Conservation (phyloP, 441 rosid genomes). For the Corymbia citriodora region DNA sequence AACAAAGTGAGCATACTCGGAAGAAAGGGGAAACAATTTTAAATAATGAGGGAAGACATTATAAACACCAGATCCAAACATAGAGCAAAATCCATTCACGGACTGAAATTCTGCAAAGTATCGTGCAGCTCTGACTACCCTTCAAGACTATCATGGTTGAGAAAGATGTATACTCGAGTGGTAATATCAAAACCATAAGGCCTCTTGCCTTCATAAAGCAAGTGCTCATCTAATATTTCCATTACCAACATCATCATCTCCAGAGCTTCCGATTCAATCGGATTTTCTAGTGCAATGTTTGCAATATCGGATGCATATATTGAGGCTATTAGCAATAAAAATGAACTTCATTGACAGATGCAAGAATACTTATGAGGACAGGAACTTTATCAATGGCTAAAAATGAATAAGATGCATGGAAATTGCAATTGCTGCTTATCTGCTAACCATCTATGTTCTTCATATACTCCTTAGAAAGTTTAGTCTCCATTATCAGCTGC, state of each 20-base stretch:
- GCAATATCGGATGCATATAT: neutral
- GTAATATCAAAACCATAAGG: neutral
- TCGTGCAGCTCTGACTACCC: neutral
- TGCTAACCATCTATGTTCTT: constrained; percentile 67
- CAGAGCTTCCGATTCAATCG: neutral
- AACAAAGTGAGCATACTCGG: neutral
- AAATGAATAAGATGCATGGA: neutral
- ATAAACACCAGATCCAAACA: neutral
- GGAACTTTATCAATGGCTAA: neutral
- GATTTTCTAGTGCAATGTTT: neutral
- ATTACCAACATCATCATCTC: neutral
- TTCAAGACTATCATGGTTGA: neutral
- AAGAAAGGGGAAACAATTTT: neutral
- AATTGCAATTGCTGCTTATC: neutral
- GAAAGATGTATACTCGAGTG: neutral
- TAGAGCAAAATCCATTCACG: neutral
- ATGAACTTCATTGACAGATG: neutral
- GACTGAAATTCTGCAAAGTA: neutral
- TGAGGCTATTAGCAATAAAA: neutral
- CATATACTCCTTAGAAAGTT: constrained; percentile 94
- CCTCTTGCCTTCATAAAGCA: neutral
- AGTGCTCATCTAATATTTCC: neutral
- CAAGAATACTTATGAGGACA: neutral
- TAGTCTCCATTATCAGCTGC: constrained; percentile 66
- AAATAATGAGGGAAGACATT: neutral